Conservation (phyloP, 345 rosid species). For the Citrus unshiu region DNA sequence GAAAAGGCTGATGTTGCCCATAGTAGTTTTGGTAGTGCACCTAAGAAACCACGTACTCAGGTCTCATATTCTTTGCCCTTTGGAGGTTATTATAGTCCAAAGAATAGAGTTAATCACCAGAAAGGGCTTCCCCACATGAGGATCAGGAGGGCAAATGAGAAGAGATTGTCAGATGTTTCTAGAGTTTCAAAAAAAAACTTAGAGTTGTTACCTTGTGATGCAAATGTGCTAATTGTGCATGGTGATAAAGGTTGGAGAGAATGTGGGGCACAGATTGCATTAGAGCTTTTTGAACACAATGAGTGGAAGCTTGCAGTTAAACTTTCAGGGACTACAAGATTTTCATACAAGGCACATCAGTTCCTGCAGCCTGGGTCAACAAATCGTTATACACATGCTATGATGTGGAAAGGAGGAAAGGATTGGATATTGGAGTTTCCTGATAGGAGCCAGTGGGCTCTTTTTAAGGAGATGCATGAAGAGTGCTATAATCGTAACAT, state of each 20-base stretch:
- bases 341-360: conserved; percentile 87
- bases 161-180: conserved; percentile 51
- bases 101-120: conserved; percentile 45
- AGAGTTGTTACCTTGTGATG: conserved; percentile 67
- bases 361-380: conserved; percentile 93
- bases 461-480: conserved; percentile 97
- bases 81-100: conserved; percentile 54
- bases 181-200: conserved; percentile 52
- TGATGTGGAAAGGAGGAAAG: conserved; percentile 99
- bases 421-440: conserved; percentile 92
- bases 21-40: conserved; percentile 70
- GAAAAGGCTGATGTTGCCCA: conserved; percentile 52
- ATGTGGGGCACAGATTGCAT: conserved; percentile 62
- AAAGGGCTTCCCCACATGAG: conserved; percentile 66
- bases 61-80: conserved; percentile 81
- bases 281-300: conserved; percentile 75
- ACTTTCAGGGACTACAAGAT: conserved; percentile 58
- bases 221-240: conserved; percentile 61
- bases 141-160: conserved; percentile 74
- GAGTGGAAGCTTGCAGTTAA: conserved; percentile 96
- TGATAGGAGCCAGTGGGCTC: conserved; percentile 87
- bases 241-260: conserved; percentile 96
- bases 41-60: conserved; percentile 85
- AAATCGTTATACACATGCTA: conserved; percentile 90
- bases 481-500: conserved; percentile 84